A percentile compares a stretch with the other conserved stretches of the same genome.
phyloP scores from a whole-genome alignment of 2,329 filamentous ascomycete genomes.

The Davidsoniella eucalypti region DNA sequence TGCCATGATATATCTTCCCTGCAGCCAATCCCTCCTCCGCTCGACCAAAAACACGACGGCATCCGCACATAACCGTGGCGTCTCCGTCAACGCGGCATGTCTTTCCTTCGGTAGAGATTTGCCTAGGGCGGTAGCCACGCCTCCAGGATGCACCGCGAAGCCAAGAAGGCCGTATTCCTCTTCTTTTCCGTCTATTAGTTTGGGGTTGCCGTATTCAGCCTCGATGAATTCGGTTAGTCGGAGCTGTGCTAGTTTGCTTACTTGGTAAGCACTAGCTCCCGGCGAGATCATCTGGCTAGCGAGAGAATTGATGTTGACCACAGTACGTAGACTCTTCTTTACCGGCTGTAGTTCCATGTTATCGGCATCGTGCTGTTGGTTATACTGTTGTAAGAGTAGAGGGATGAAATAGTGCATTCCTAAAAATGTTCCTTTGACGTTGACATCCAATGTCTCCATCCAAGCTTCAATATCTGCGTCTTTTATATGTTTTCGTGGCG shows the following conservation, averaged over 20 bases:
- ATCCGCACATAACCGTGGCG: conserved; percentile 25
- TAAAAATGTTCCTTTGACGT: conserved; percentile 32
- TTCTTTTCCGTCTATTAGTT: too few species aligned
- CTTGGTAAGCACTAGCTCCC: conserved; percentile 28
- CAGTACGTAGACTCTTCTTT: conserved; percentile 8
- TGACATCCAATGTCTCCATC: conserved; percentile 32
- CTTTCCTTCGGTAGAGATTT: background rate
- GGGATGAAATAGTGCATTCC: conserved; percentile 32
- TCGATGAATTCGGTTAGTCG: conserved; percentile 32
- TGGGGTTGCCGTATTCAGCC: conserved; percentile 23
- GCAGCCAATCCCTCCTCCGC: conserved; percentile 28
- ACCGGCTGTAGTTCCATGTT: background rate
- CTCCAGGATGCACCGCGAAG: conserved; percentile 25
- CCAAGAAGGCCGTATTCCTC: conserved; percentile 23
- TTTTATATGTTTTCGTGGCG: conserved; percentile 19
- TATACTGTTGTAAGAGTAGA: conserved; percentile 21
- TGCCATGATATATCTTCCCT: conserved; percentile 26
- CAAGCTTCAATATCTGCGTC: conserved; percentile 27
- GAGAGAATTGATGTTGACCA: conserved; percentile 31
- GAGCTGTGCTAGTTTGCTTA: conserved; percentile 31
- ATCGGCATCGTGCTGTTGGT: conserved; percentile 19
- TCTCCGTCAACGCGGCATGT: conserved; percentile 19
- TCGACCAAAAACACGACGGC: conserved; percentile 27
- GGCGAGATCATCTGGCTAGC: conserved; percentile 22
- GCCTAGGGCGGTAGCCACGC: conserved; percentile 22